A percentile compares a stretch with the other conserved stretches of the same genome.
phyloP scores from a whole-genome alignment of 1,139 yeast species.

The Diutina mesorugosa region DNA sequence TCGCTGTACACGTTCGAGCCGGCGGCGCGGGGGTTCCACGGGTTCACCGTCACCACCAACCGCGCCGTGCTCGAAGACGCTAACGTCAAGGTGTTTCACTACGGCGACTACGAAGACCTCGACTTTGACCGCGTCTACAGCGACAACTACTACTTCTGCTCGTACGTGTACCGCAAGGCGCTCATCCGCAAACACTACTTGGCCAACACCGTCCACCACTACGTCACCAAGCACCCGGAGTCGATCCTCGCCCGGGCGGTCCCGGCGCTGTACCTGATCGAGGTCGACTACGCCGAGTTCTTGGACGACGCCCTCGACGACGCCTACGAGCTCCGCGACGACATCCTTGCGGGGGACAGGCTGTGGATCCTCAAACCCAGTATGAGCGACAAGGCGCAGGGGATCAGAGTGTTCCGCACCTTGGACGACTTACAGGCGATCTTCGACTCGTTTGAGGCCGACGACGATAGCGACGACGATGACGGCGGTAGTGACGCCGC shows the following conservation, averaged over 20 bases:
- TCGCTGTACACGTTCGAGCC: background rate
- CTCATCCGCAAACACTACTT: conserved; percentile 82
- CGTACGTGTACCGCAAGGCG: conserved; percentile 79
- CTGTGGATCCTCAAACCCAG: conserved; percentile 90
- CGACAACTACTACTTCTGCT: conserved; percentile 40
- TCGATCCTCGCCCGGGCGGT: conserved; percentile 48
- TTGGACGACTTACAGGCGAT: conserved; percentile 70
- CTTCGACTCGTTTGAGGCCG: conserved; percentile 78
- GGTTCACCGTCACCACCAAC: background rate
- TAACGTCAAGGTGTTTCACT: conserved; percentile 42
- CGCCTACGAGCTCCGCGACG: conserved; percentile 75
- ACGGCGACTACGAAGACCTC: conserved; percentile 82
- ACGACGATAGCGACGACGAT: conserved; percentile 29
- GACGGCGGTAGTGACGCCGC: conserved; percentile 28
- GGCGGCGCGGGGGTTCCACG: background rate
- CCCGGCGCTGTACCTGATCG: conserved; percentile 69
- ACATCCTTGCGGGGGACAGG: conserved; percentile 47
- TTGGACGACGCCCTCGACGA: conserved; percentile 89
- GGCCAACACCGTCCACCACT: conserved; percentile 67
- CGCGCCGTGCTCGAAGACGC: background rate
- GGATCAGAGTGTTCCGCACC: conserved; percentile 70
- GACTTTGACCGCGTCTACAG: conserved; percentile 51
- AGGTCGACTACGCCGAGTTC: conserved; percentile 94
- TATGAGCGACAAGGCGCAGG: conserved; percentile 96
- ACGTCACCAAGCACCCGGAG: conserved; percentile 58